Evolutionary conservation across 805 yeast genomes (phyloP).

Genomic region (Candida hungchunana): DNA sequence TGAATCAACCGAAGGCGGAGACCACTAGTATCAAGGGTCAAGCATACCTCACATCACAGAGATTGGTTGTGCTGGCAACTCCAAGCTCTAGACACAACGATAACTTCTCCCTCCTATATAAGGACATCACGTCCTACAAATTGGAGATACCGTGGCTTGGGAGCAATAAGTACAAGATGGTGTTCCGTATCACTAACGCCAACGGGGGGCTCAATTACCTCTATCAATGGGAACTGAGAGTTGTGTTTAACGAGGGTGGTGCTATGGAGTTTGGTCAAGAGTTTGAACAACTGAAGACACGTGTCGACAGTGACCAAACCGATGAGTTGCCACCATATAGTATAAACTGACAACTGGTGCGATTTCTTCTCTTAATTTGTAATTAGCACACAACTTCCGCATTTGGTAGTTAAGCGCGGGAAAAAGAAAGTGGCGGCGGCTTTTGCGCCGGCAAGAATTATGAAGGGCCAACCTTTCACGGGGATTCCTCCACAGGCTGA

Average conservation of each 20-base stretch:
- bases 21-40: constrained; percentile 30
- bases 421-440: constrained; percentile 1
- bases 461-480: constrained; percentile 13
- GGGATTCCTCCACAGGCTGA: constrained; percentile 9
- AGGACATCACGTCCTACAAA: constrained; percentile 30
- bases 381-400: constrained; percentile 1
- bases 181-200: constrained; percentile 33
- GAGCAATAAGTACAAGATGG: constrained; percentile 43
- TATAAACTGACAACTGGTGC: background rate
- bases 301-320: constrained; percentile 40
- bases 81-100: constrained; percentile 17
- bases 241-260: constrained; percentile 47
- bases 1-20: constrained; percentile 23
- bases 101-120: constrained; percentile 37
- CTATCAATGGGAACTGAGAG: constrained; percentile 34
- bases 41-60: constrained; percentile 37
- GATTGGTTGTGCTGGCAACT: constrained; percentile 34
- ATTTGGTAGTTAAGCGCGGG: constrained; percentile 5
- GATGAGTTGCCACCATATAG: constrained; percentile 40
- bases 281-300: constrained; percentile 33
- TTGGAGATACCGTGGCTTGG: constrained; percentile 52
- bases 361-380: background rate
- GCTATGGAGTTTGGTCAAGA: constrained; percentile 36
- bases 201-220: constrained; percentile 33
- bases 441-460: constrained; percentile 4